These are phyloP conservation scores for Pythium sukuiense DNA, from an alignment of 352 stramenopile species.

Conservation along the genomic window DNA sequence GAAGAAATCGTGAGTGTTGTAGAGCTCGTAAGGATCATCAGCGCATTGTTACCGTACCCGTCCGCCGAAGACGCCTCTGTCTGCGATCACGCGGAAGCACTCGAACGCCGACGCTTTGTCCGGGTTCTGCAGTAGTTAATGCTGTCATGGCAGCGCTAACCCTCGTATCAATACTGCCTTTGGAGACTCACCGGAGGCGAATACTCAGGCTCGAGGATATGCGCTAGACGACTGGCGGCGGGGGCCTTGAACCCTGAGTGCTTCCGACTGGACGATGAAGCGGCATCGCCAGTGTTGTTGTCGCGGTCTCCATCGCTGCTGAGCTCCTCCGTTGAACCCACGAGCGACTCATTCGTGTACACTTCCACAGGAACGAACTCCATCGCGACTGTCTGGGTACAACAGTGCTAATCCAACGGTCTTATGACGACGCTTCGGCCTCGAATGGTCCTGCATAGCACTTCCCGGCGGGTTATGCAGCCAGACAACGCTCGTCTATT, in stretches of 20 bases:
- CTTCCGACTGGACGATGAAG: not conserved
- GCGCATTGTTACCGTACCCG: constrained; percentile 30
- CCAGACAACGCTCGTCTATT: constrained; percentile 7
- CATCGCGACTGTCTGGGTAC: constrained; percentile 12
- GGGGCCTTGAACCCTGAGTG: not conserved
- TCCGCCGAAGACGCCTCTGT: constrained; percentile 58
- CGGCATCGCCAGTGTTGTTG: not conserved
- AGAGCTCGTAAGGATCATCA: not conserved
- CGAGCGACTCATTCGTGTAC: constrained; percentile 18
- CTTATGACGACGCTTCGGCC: constrained; percentile 5
- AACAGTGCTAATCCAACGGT: not conserved
- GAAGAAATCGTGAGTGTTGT: not conserved
- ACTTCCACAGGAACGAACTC: constrained; percentile 25
- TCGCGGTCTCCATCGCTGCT: constrained; percentile 3
- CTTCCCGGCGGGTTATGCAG: not conserved
- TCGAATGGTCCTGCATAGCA: not conserved
- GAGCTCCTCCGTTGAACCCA: not conserved
- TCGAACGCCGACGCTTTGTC: constrained; percentile 42
- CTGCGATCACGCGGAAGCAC: constrained; percentile 41
- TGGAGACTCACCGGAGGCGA: constrained; percentile 25
- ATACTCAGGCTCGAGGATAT: constrained; percentile 32
- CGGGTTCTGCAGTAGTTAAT: constrained; percentile 24
- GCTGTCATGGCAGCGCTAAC: not conserved
- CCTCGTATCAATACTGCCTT: not conserved
- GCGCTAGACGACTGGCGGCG: constrained; percentile 1